Conservation (phyloP, 2,329 filamentous ascomycete species). For the Fusarium chuoi region DNA sequence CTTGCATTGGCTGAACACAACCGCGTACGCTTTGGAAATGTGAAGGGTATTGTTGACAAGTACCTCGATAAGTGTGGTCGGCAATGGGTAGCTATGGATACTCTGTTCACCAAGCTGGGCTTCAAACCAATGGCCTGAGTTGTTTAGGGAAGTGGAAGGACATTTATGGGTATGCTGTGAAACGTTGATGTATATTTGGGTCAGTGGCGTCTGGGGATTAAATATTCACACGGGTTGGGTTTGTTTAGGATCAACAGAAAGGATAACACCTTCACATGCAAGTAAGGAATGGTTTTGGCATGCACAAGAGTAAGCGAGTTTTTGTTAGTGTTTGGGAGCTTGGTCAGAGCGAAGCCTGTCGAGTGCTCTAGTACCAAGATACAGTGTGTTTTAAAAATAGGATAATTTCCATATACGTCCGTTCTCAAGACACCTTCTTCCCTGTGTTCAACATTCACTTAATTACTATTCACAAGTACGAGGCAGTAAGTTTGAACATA, state of each 20-base stretch:
- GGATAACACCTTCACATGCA: neutral
- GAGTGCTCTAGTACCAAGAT: neutral
- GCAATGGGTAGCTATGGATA: conserved; percentile 95
- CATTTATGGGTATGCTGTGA: neutral
- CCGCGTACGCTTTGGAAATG: conserved; percentile 77
- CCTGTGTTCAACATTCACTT: neutral
- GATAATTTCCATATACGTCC: neutral
- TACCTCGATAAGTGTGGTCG: conserved; percentile 91
- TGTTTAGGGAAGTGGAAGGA: neutral
- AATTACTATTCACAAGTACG: neutral
- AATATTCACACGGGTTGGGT: neutral
- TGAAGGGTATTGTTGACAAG: conserved; percentile 80
- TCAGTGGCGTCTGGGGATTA: conserved; percentile 26
- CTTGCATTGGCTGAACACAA: conserved; percentile 83
- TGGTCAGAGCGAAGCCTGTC: neutral
- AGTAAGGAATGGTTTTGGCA: conserved; percentile 3
- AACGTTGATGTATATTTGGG: conserved; percentile 7
- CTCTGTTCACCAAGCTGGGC: conserved; percentile 77
- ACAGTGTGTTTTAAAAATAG: neutral
- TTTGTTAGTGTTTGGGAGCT: conserved; percentile 18
- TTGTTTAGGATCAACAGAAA: conserved; percentile 4
- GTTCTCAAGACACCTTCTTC: neutral
- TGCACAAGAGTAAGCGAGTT: conserved; percentile 2
- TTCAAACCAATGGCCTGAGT: conserved; percentile 53
- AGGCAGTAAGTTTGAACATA: conserved; percentile 28